Evolutionary conservation across 768 basidiomycete genomes (phyloP), one percentile per base, ranked within the genome.

Genomic region (Tricholoma bakamatsutake): DNA sequence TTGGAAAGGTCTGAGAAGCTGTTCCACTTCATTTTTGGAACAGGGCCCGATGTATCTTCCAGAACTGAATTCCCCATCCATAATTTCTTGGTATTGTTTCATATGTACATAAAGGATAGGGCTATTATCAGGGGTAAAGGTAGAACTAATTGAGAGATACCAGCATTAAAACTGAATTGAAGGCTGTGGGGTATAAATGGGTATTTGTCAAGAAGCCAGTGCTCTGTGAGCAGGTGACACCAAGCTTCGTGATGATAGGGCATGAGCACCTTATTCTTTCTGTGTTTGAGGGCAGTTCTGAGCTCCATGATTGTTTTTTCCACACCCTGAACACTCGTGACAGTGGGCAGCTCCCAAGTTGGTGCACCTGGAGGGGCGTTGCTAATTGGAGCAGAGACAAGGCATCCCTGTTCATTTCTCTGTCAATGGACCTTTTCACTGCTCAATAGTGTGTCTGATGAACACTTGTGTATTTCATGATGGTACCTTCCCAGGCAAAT

Each of bases 251-350:
- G 54, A 0, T 61, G 50, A 54, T 76, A 74, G 0, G 73, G 76
- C 0, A 74, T 73, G 43, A 58, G 45, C 0, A n/a, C n/a, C n/a
- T n/a, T n/a, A n/a, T n/a, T n/a, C n/a, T n/a, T n/a, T n/a, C n/a
- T n/a, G n/a, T n/a, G n/a, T 40, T 40, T 54, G 66, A 73, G 70
- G 65, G 61, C 78, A 80, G 0, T 28, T 43, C 40, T 71, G 64
- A 63, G 79, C 76, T 28, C 78, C 70, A 46, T 80, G 75, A 31
- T 40, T 35, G 40, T 59, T 5, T 0, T 57, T 50, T 33, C 73
- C 71, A 50, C 78, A 78, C 1, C 78, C 76, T 0, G 75, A 77
- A 65, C 77, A 80, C 10, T 69, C 3, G 55, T n/a, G n/a, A n/a
- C n/a, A n/a, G n/a, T n/a, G n/a, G n/a, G n/a, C n/a, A n/a, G n/a